A percentile compares a stretch with the other conserved stretches of the same genome.
Conservation (phyloP, 768 basidiomycete species). For the Boletus huronensis region DNA sequence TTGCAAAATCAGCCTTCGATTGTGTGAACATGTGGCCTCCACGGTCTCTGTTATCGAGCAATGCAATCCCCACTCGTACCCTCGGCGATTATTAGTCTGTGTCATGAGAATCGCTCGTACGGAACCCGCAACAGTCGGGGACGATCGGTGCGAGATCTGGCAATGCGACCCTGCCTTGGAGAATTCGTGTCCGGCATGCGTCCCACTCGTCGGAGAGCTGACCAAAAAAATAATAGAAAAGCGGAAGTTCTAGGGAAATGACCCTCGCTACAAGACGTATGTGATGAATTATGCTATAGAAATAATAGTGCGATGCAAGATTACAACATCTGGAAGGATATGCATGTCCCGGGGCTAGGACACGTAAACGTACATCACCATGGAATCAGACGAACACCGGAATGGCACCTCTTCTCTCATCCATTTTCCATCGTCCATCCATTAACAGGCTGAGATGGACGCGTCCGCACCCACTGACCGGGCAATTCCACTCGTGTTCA, state of each 20-base stretch:
- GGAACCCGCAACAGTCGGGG: not conserved
- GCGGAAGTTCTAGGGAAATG: not conserved
- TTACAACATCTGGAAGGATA: constrained; percentile 2
- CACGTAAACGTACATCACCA: constrained; percentile 18
- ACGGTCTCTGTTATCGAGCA: not conserved
- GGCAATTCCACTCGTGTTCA: constrained; percentile 60
- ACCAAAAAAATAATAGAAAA: not conserved
- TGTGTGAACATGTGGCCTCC: constrained; percentile 12
- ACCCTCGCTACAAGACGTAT: constrained; percentile 13
- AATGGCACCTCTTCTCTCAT: constrained; percentile 42
- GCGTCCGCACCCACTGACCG: constrained; percentile 53
- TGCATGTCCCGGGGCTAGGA: not conserved
- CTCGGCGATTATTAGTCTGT: constrained; percentile 10
- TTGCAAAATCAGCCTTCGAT: constrained; percentile 22
- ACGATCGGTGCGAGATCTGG: not conserved
- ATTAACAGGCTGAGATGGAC: constrained; percentile 56
- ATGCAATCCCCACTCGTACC: not conserved
- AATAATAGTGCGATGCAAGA: not conserved
- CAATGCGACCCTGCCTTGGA: not conserved
- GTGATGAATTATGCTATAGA: constrained; percentile 14
- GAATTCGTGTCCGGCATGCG: too few species aligned
- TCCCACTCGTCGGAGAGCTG: not conserved
- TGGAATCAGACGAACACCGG: constrained; percentile 37
- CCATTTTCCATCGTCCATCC: constrained; percentile 58
- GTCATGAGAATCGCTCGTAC: not conserved